Percentiles rank a stretch among this genome's conserved stretches.
Conservation (phyloP, 441 rosid genomes). For the Metrosideros polymorpha region DNA sequence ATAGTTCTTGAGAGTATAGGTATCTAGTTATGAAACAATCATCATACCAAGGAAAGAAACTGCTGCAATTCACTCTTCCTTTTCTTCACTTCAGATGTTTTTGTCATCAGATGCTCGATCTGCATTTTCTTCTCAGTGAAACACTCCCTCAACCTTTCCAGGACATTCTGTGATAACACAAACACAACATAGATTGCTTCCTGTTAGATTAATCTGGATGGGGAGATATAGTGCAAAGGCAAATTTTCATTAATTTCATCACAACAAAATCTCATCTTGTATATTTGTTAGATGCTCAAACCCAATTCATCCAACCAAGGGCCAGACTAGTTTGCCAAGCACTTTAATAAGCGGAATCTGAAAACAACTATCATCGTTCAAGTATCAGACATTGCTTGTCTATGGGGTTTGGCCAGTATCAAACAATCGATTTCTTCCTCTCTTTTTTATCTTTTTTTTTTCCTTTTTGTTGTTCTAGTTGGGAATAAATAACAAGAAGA, state of each 20-base stretch:
- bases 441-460: neutral
- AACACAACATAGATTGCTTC: neutral
- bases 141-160: conserved; percentile 43
- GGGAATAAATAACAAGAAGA: neutral
- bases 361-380: neutral
- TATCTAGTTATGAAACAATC: neutral
- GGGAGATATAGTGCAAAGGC: neutral
- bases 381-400: neutral
- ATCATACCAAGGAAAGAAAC: conserved; percentile 48
- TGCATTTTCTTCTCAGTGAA: conserved; percentile 59
- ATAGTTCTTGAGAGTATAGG: neutral
- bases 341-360: neutral
- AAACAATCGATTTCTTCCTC: neutral
- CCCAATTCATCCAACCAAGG: neutral
- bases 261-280: neutral
- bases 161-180: conserved; percentile 24
- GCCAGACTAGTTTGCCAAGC: neutral
- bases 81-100: conserved; percentile 58
- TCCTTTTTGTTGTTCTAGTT: neutral
- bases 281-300: neutral
- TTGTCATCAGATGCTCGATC: conserved; percentile 53
- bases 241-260: neutral
- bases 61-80: conserved; percentile 52
- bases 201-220: neutral
- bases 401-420: neutral